Evolutionary conservation across 306 rosid genomes (phyloP).

Genomic region (apple (Malus domestica)): DNA sequence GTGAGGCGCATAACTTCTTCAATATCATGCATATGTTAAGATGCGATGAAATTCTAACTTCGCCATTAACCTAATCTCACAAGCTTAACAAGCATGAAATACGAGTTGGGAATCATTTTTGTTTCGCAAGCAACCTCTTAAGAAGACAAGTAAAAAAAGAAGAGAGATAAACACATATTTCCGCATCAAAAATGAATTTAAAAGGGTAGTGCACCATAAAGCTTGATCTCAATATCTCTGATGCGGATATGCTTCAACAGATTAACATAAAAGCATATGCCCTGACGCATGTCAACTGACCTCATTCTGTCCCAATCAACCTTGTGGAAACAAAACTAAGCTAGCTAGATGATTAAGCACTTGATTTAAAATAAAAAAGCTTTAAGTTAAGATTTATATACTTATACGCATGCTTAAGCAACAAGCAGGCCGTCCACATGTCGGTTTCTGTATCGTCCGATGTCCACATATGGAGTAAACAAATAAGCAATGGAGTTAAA

Average conservation of each 20-base stretch:
- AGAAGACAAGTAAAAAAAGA: background rate
- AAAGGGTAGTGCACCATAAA: background rate
- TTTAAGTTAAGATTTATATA: background rate
- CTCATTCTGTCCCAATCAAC: constrained; percentile 12
- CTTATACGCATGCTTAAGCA: constrained; percentile 8
- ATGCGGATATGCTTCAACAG: background rate
- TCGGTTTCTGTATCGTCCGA: background rate
- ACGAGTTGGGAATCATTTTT: no score
- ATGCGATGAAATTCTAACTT: no score
- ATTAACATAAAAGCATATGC: background rate
- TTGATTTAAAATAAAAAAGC: background rate
- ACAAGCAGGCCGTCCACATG: constrained; percentile 25
- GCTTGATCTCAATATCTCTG: background rate
- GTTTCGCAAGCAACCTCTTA: background rate
- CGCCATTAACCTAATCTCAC: no score
- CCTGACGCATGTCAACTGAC: constrained; percentile 24
- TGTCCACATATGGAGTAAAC: background rate
- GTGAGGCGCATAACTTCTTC: no score
- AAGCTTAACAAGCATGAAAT: no score
- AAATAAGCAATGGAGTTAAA: background rate
- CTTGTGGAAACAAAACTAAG: background rate
- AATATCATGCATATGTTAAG: no score
- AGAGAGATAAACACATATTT: background rate
- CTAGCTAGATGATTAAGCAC: constrained; percentile 21
- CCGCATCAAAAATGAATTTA: background rate